Evolutionary conservation across 306 rosid genomes (phyloP).

Genomic region (Glycine latifolia): DNA sequence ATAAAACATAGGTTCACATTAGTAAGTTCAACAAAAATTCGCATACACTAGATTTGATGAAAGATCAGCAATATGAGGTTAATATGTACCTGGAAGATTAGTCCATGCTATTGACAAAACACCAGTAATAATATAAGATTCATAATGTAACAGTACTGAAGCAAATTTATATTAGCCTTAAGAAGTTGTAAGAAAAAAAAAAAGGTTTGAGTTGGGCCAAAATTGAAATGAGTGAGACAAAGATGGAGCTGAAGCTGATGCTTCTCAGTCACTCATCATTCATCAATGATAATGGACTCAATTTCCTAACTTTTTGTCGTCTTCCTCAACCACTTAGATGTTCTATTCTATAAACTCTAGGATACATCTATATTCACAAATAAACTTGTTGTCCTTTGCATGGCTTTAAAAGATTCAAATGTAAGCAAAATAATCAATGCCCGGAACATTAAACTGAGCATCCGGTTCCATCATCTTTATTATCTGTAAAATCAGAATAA

Average conservation of each 20-base stretch:
- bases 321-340: conserved; percentile 33
- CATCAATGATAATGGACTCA: conserved; percentile 21
- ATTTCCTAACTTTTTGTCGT: conserved; percentile 33
- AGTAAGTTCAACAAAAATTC: not conserved
- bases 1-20: too few relatives aligned
- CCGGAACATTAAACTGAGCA: conserved; percentile 38
- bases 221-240: not conserved
- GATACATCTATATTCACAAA: conserved; percentile 33
- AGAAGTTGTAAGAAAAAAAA: not conserved
- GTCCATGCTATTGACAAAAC: not conserved
- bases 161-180: not conserved
- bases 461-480: conserved; percentile 50
- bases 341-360: not conserved
- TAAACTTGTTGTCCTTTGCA: conserved; percentile 13
- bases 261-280: conserved; percentile 44
- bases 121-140: not conserved
- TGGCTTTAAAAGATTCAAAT: conserved; percentile 25
- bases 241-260: not conserved
- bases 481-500: conserved; percentile 45
- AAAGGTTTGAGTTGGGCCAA: not conserved
- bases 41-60: not conserved
- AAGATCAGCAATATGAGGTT: not conserved
- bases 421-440: conserved; percentile 31
- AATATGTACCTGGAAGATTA: not conserved
- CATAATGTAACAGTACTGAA: not conserved